phyloP scores from a whole-genome alignment of 306 rosid species.

The Gastrolobium villosum region DNA sequence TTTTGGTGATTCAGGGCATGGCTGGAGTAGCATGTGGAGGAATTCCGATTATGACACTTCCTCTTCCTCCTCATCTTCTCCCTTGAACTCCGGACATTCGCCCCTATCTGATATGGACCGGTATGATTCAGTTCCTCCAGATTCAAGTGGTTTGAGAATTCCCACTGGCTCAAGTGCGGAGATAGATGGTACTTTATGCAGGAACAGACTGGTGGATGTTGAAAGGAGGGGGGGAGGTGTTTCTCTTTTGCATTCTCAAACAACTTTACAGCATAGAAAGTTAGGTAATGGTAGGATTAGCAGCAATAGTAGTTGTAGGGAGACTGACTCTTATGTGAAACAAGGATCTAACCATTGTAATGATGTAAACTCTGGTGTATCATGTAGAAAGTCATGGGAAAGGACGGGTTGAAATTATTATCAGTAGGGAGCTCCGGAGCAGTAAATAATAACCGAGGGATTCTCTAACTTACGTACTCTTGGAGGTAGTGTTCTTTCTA shows the following conservation, averaged over 20 bases:
- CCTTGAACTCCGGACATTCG: conserved; percentile 60
- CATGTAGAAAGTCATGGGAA: conserved; percentile 62
- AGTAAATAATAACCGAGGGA: conserved; percentile 60
- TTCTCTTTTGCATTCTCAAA: conserved; percentile 67
- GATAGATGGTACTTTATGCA: conserved; percentile 37
- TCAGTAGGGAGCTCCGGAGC: conserved; percentile 49
- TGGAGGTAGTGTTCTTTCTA: conserved; percentile 32
- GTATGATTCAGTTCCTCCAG: conserved; percentile 58
- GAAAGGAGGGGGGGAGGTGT: conserved; percentile 49
- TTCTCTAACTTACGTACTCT: conserved; percentile 44
- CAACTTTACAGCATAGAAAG: conserved; percentile 59
- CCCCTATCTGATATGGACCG: conserved; percentile 67
- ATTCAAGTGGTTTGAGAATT: conserved; percentile 43
- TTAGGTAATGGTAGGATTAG: conserved; percentile 63
- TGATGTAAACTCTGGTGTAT: conserved; percentile 57
- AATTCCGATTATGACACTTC: conserved; percentile 66
- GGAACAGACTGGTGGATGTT: conserved; percentile 43
- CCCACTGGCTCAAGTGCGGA: conserved; percentile 30
- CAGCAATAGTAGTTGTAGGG: conserved; percentile 48
- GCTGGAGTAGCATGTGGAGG: conserved; percentile 59
- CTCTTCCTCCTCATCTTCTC: conserved; percentile 71
- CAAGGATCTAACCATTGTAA: conserved; percentile 61
- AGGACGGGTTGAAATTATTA: conserved; percentile 57
- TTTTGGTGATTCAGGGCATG: conserved; percentile 75
- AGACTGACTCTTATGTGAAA: conserved; percentile 64